Percentiles rank a stretch among this genome's conserved stretches.
These are phyloP conservation scores for Deinandra increscens DNA, from an alignment of 129 eudicot species.

Conservation along the genomic window DNA sequence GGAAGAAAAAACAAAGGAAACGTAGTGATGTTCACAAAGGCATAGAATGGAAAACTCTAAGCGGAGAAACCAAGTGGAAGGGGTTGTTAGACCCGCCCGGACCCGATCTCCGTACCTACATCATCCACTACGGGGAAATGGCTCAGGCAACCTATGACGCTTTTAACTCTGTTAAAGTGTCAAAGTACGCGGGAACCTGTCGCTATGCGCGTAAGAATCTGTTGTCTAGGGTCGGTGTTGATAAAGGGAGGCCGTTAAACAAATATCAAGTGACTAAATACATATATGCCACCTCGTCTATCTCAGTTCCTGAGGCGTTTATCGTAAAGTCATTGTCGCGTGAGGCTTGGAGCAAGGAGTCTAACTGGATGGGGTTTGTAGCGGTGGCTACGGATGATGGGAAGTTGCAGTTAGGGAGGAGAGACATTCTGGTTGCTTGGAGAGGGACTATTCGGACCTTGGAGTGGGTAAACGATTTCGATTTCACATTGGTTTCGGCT, in stretches of 20 bases:
- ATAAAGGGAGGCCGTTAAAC: slow-evolving; percentile 50
- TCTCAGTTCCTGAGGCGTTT: slow-evolving; percentile 54
- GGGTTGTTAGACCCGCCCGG: slow-evolving; percentile 63
- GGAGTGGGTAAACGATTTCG: slow-evolving; percentile 82
- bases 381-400: slow-evolving; percentile 89
- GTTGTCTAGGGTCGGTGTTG: slow-evolving; percentile 48
- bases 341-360: slow-evolving; percentile 90
- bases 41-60: slow-evolving; percentile 54
- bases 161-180: slow-evolving; percentile 56
- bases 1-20: slow-evolving; percentile 23
- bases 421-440: slow-evolving; percentile 86
- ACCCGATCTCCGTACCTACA: slow-evolving; percentile 66
- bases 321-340: slow-evolving; percentile 59
- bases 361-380: slow-evolving; percentile 86
- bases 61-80: slow-evolving; percentile 68
- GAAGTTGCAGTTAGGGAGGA: slow-evolving; percentile 63
- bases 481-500: slow-evolving; percentile 50
- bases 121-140: slow-evolving; percentile 78
- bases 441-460: slow-evolving; percentile 65
- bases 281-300: slow-evolving; percentile 63
- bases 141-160: slow-evolving; percentile 73
- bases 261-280: slow-evolving; percentile 59
- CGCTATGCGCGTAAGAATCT: slow-evolving; percentile 44
- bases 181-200: slow-evolving; percentile 67
- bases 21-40: slow-evolving; percentile 16